A percentile compares a stretch with the other conserved stretches of the same genome.
Conservation (phyloP, 495 filamentous ascomycete genomes). For the Acidomyces sp. region DNA sequence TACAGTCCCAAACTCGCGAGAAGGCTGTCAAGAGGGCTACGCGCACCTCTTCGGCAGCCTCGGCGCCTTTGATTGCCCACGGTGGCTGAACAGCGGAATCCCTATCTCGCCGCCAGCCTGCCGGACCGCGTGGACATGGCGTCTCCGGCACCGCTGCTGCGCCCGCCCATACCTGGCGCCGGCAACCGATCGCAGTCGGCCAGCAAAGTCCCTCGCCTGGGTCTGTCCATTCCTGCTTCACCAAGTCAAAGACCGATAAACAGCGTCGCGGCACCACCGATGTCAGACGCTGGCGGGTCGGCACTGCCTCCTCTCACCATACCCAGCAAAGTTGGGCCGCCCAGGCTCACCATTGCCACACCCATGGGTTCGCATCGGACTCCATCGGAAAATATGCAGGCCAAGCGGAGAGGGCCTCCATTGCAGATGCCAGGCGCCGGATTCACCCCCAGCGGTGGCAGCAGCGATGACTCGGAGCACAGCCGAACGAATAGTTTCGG, state of each 20-base stretch:
- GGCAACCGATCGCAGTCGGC: constrained; percentile 44
- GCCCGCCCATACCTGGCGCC: constrained; percentile 72
- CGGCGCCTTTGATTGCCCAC: constrained; percentile 10
- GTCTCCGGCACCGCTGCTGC: constrained; percentile 63
- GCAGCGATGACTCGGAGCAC: constrained; percentile 62
- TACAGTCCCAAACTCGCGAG: background rate
- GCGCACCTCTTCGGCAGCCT: constrained; percentile 15
- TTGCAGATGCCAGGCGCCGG: constrained; percentile 29
- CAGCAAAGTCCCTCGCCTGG: constrained; percentile 60
- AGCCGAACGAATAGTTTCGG: constrained; percentile 64
- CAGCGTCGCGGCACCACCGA: constrained; percentile 18
- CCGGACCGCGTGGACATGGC: constrained; percentile 45
- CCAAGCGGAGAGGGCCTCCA: constrained; percentile 34
- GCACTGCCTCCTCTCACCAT: constrained; percentile 14
- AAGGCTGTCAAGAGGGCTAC: constrained; percentile 18
- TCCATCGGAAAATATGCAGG: constrained; percentile 41
- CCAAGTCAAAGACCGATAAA: constrained; percentile 61
- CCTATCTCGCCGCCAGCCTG: constrained; percentile 2
- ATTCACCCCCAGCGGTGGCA: constrained; percentile 29
- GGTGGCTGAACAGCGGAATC: constrained; percentile 8
- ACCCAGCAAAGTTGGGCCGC: constrained; percentile 35
- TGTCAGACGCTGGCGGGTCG: constrained; percentile 6
- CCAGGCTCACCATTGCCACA: constrained; percentile 66
- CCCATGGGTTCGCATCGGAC: constrained; percentile 64
- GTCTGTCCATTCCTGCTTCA: constrained; percentile 76